Percentiles rank a stretch among this genome's conserved stretches.
phyloP scores from a whole-genome alignment of 169 alveolate species.

The Cryptosporidium baileyi region DNA sequence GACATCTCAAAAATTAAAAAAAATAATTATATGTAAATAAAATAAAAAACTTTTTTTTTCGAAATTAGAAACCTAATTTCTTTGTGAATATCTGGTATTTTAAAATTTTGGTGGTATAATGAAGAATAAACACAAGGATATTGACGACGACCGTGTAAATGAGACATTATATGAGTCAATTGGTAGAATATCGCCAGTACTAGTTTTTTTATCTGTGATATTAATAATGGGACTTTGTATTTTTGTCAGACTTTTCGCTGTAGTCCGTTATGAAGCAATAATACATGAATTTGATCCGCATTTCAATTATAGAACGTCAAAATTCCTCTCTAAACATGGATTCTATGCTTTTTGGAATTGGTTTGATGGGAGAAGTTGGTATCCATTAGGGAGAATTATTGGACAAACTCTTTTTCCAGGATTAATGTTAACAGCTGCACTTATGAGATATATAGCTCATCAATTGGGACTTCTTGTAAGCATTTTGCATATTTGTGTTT shows the following conservation, averaged over 20 bases:
- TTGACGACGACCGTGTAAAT: not conserved
- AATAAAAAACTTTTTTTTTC: not conserved
- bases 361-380: conserved; percentile 95
- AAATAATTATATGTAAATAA: not conserved
- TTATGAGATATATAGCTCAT: conserved; percentile 77
- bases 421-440: conserved; percentile 92
- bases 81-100: not conserved
- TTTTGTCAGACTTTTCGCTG: conserved; percentile 93
- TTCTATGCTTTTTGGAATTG: conserved; percentile 95
- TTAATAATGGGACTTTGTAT: conserved; percentile 76
- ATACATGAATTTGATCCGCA: conserved; percentile 99
- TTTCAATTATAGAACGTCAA: conserved; percentile 96
- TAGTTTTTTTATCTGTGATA: conserved; percentile 35
- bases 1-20: not conserved
- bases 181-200: conserved; percentile 51
- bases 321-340: conserved; percentile 91
- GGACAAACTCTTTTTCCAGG: conserved; percentile 99
- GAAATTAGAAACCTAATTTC: not conserved
- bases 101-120: too few relatives aligned
- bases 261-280: conserved; percentile 93
- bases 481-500: conserved; percentile 93
- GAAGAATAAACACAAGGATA: not conserved
- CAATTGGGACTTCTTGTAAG: conserved; percentile 85
- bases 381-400: conserved; percentile 97
- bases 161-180: conserved; percentile 1